Percentiles rank a stretch among this genome's conserved stretches.
Evolutionary conservation across 2,329 filamentous ascomycete genomes (phyloP).

Genomic region (Monosporascus cannonballus): DNA sequence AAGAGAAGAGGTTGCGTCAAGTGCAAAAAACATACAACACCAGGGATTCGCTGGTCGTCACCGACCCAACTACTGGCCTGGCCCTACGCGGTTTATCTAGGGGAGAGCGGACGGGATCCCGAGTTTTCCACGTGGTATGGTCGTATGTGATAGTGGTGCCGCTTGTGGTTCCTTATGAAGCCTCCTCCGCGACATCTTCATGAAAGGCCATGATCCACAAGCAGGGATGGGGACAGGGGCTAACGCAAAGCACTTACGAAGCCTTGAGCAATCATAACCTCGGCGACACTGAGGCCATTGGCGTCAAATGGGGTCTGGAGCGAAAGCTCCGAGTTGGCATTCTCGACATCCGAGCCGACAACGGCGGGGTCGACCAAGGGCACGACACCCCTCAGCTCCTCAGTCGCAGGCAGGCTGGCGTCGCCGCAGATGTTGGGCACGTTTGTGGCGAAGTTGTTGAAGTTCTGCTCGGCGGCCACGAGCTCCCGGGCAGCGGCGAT

Average conservation of each 20-base stretch:
- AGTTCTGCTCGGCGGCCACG: slow-evolving; percentile 66
- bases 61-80: no score
- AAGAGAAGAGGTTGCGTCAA: no score
- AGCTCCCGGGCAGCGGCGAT: slow-evolving; percentile 56
- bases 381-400: slow-evolving; percentile 57
- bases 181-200: no score
- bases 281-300: slow-evolving; percentile 57
- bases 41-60: no score
- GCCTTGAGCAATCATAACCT: slow-evolving; percentile 55
- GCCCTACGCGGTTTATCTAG: no score
- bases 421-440: slow-evolving; percentile 60
- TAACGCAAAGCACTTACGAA: slow-evolving; percentile 29
- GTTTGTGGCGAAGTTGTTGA: slow-evolving; percentile 58
- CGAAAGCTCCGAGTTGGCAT: slow-evolving; percentile 51
- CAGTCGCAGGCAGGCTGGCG: slow-evolving; percentile 53
- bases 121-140: no score
- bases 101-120: no score
- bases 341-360: slow-evolving; percentile 48
- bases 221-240: no score
- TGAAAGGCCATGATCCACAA: no score
- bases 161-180: no score
- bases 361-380: slow-evolving; percentile 63
- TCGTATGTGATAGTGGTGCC: no score
- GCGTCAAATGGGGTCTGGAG: slow-evolving; percentile 49
- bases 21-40: no score